A percentile compares a stretch with the other conserved stretches of the same genome.
Conservation (phyloP, 768 basidiomycete species). For the Mycena vulgaris region DNA sequence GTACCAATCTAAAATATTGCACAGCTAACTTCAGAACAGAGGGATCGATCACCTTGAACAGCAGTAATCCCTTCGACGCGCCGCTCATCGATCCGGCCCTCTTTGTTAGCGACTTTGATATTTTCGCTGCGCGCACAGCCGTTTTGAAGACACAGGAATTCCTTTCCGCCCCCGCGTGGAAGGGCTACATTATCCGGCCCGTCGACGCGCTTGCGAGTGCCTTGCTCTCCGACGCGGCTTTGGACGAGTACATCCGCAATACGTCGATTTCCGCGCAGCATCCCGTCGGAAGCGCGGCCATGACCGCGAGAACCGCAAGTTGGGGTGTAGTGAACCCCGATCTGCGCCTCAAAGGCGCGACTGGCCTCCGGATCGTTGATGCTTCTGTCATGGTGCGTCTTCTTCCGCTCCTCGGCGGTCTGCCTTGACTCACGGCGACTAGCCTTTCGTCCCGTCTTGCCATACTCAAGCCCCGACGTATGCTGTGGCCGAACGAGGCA, state of each 20-base stretch:
- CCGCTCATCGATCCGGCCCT: constrained; percentile 47
- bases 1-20: not conserved
- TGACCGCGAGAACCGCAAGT: constrained; percentile 33
- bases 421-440: too few species aligned
- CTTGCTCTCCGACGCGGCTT: not conserved
- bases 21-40: constrained; percentile 11
- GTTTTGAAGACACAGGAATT: constrained; percentile 33
- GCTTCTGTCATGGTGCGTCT: constrained; percentile 41
- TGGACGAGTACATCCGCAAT: constrained; percentile 38
- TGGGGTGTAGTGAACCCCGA: constrained; percentile 21
- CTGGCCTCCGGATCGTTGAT: constrained; percentile 50
- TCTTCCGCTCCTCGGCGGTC: constrained; percentile 21
- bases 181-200: constrained; percentile 31
- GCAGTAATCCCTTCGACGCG: constrained; percentile 42
- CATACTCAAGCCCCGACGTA: constrained; percentile 19
- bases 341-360: constrained; percentile 36
- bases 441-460: not conserved
- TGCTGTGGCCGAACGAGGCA: constrained; percentile 1
- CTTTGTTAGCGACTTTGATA: constrained; percentile 30
- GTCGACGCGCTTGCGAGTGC: not conserved
- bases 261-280: constrained; percentile 31
- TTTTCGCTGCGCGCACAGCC: constrained; percentile 43
- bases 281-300: constrained; percentile 36
- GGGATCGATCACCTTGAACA: constrained; percentile 45
- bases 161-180: constrained; percentile 34